These are phyloP conservation scores for Tylopilus balloui DNA, from an alignment of 768 basidiomycete species.

Conservation along the genomic window DNA sequence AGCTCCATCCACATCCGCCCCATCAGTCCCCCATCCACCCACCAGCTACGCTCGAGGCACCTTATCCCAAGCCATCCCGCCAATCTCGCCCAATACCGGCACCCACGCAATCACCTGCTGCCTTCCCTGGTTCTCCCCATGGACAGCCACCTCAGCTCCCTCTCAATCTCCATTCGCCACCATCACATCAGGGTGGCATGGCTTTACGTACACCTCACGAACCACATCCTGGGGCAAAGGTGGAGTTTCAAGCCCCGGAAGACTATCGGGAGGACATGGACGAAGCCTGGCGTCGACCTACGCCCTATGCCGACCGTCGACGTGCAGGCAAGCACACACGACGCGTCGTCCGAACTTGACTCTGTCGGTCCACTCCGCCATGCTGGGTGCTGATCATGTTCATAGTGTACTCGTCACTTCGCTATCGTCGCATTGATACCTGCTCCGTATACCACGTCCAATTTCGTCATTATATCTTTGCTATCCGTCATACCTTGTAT, in stretches of 20 bases:
- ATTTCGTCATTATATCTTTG: slow-evolving; percentile 18
- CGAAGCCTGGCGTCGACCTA: slow-evolving; percentile 68
- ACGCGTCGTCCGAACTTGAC: slow-evolving; percentile 50
- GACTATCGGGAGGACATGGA: slow-evolving; percentile 57
- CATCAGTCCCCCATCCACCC: slow-evolving; percentile 28
- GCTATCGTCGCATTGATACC: slow-evolving; percentile 20
- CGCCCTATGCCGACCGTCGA: slow-evolving; percentile 68
- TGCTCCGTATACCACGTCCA: slow-evolving; percentile 20
- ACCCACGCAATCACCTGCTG: slow-evolving; percentile 26
- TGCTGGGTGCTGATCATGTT: not conserved
- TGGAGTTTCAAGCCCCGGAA: slow-evolving; percentile 36
- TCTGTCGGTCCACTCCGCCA: not conserved
- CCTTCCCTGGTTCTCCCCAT: slow-evolving; percentile 30
- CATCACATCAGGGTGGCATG: slow-evolving; percentile 22
- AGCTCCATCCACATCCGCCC: slow-evolving; percentile 28
- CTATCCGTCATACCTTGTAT: slow-evolving; percentile 23
- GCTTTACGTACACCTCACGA: slow-evolving; percentile 47
- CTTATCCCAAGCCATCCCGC: slow-evolving; percentile 34
- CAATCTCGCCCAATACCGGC: slow-evolving; percentile 22
- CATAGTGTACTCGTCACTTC: not conserved
- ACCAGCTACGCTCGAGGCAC: slow-evolving; percentile 26
- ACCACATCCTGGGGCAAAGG: slow-evolving; percentile 31
- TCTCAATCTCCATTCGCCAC: slow-evolving; percentile 30
- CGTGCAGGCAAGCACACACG: slow-evolving; percentile 78
- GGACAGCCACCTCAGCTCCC: slow-evolving; percentile 32